phyloP scores from a whole-genome alignment of 129 eudicot genomes.

The Centrapalus pauciflorus region DNA sequence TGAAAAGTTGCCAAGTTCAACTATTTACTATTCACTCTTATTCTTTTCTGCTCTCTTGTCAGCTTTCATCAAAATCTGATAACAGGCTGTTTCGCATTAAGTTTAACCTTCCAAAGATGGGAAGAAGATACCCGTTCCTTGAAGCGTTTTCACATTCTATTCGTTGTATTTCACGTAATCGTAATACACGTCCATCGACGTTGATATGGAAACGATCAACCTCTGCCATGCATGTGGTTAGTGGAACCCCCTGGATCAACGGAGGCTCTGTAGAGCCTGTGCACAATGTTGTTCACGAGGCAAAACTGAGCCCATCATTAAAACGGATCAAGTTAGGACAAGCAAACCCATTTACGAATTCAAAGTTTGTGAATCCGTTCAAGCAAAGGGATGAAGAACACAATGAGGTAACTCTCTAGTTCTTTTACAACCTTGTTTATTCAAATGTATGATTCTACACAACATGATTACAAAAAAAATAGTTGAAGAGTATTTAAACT shows the following conservation, averaged over 20 bases:
- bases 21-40: neutral
- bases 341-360: slow-evolving; percentile 38
- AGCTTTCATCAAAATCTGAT: slow-evolving; percentile 93
- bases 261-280: slow-evolving; percentile 43
- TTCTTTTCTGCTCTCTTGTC: slow-evolving; percentile 24
- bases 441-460: neutral
- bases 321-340: slow-evolving; percentile 78
- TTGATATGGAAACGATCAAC: slow-evolving; percentile 55
- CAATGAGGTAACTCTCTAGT: slow-evolving; percentile 39
- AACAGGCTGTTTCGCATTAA: slow-evolving; percentile 62
- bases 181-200: slow-evolving; percentile 39
- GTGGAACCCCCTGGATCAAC: slow-evolving; percentile 40
- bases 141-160: slow-evolving; percentile 55
- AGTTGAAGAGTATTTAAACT: neutral
- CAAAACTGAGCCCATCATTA: slow-evolving; percentile 68
- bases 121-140: slow-evolving; percentile 48
- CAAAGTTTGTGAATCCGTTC: slow-evolving; percentile 22
- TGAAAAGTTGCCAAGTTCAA: neutral
- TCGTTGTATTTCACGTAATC: slow-evolving; percentile 64
- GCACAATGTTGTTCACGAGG: slow-evolving; percentile 56
- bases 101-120: slow-evolving; percentile 48
- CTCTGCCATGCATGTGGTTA: slow-evolving; percentile 36
- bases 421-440: neutral
- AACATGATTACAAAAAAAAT: neutral
- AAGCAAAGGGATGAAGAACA: slow-evolving; percentile 30